phyloP scores from a whole-genome alignment of 352 stramenopile species.

The Elongisporangium senticosum region DNA sequence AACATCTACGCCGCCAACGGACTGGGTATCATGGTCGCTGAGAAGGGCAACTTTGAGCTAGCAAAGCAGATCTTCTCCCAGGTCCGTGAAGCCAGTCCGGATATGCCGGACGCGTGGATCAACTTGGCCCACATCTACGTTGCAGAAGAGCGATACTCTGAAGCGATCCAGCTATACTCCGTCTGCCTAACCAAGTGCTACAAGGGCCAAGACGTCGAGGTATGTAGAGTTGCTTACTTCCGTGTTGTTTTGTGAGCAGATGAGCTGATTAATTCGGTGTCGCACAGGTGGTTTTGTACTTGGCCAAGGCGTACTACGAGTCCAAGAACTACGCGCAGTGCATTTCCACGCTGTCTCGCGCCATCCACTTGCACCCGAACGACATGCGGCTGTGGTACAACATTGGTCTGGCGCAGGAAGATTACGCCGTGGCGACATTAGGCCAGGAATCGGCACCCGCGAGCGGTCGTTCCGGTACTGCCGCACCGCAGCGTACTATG shows the following conservation, averaged over 20 bases:
- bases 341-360: slow-evolving; percentile 75
- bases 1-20: slow-evolving; percentile 97
- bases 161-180: slow-evolving; percentile 95
- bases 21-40: slow-evolving; percentile 96
- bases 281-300: slow-evolving; percentile 52
- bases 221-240: slow-evolving; percentile 2
- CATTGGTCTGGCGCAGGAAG: slow-evolving; percentile 78
- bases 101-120: slow-evolving; percentile 95
- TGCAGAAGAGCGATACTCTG: slow-evolving; percentile 93
- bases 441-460: slow-evolving; percentile 55
- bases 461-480: slow-evolving; percentile 23
- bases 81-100: slow-evolving; percentile 93
- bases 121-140: slow-evolving; percentile 98
- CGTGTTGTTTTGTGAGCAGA: background rate
- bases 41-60: slow-evolving; percentile 96
- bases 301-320: slow-evolving; percentile 88
- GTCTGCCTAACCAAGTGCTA: slow-evolving; percentile 89
- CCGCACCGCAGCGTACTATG: slow-evolving; percentile 71
- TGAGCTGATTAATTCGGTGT: slow-evolving; percentile 5
- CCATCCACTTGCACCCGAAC: slow-evolving; percentile 71
- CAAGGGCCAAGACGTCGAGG: slow-evolving; percentile 79
- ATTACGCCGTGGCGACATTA: slow-evolving; percentile 80
- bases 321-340: slow-evolving; percentile 87
- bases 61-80: slow-evolving; percentile 96
- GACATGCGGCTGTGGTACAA: slow-evolving; percentile 86